These are phyloP conservation scores for Cladosporium sphaerospermum DNA, from an alignment of 2,329 filamentous ascomycete species.

Conservation along the genomic window DNA sequence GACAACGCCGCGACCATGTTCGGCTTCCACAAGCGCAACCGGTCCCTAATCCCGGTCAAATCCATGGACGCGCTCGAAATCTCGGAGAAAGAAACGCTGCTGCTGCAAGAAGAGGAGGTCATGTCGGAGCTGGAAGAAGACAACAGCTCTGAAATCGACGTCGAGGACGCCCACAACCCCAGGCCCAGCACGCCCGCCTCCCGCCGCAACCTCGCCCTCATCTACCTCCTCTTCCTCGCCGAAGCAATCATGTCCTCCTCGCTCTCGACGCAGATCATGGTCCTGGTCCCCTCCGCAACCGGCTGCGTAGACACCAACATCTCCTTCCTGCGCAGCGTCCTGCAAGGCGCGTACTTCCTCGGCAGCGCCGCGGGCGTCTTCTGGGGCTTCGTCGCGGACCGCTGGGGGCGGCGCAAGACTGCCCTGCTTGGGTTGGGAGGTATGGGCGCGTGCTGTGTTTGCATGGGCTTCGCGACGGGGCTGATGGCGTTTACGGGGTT, in stretches of 20 bases:
- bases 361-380: constrained; percentile 40
- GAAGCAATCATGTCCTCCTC: constrained; percentile 47
- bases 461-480: constrained; percentile 42
- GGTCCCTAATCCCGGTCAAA: constrained; percentile 39
- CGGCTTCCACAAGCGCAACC: constrained; percentile 37
- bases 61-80: constrained; percentile 38
- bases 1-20: constrained; percentile 31
- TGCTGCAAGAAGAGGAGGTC: constrained; percentile 10
- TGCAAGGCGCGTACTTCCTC: constrained; percentile 44
- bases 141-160: constrained; percentile 9
- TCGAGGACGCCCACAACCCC: constrained; percentile 24
- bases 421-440: constrained; percentile 39
- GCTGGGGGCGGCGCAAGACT: constrained; percentile 38
- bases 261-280: constrained; percentile 41
- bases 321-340: constrained; percentile 42
- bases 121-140: constrained; percentile 14
- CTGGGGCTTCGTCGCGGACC: constrained; percentile 41
- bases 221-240: constrained; percentile 43
- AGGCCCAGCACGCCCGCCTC: constrained; percentile 14
- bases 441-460: constrained; percentile 40
- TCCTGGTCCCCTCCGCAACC: constrained; percentile 39
- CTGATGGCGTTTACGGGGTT: constrained; percentile 38
- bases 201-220: constrained; percentile 33
- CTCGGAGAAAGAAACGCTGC: constrained; percentile 24
- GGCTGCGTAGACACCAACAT: constrained; percentile 40